Evolutionary conservation across 768 basidiomycete genomes (phyloP).

Genomic region (Trametes punicea): DNA sequence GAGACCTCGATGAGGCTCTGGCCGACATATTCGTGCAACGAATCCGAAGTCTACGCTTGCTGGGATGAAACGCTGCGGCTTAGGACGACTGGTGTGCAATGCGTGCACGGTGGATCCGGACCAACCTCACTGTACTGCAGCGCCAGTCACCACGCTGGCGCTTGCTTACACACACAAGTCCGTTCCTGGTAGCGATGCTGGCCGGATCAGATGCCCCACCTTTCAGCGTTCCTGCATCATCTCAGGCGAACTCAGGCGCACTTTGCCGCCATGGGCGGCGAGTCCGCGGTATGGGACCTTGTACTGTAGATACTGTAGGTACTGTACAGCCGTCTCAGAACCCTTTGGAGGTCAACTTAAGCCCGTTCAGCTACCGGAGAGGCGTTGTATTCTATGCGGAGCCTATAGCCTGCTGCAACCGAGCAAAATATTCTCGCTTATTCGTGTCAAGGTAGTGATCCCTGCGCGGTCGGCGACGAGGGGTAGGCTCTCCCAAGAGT

Average conservation of each 20-base stretch:
- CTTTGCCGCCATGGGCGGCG: background rate
- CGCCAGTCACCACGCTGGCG: conserved; percentile 15
- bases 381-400: background rate
- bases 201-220: background rate
- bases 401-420: conserved; percentile 17
- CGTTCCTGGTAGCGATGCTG: conserved; percentile 1
- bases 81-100: too few species aligned
- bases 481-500: too few species aligned
- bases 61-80: too few species aligned
- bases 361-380: background rate
- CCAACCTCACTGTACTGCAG: background rate
- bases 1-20: too few species aligned
- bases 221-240: background rate
- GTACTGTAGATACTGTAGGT: background rate
- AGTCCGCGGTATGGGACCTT: background rate
- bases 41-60: too few species aligned
- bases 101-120: too few species aligned
- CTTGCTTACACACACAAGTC: too few species aligned
- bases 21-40: too few species aligned
- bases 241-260: too few species aligned
- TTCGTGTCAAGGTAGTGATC: conserved; percentile 29
- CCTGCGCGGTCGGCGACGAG: conserved; percentile 15
- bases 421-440: conserved; percentile 31
- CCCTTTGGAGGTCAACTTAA: too few species aligned
- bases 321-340: background rate